Evolutionary conservation across 129 eudicot species (phyloP), one percentile per base, ranked within the genome.

Genomic region (Lactuca saligna): DNA sequence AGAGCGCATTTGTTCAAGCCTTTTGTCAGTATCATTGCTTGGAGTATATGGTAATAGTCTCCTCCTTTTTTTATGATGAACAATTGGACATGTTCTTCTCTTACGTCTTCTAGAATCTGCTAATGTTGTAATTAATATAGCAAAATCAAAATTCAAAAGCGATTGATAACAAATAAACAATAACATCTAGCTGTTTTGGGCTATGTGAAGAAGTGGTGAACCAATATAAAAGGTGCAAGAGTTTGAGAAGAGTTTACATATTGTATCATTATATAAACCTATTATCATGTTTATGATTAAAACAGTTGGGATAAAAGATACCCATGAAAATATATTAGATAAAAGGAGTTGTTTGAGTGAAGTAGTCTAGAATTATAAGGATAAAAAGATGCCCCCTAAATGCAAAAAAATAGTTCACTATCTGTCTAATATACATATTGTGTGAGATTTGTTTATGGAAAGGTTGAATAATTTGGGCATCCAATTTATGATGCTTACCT

Each of bases 1-100:
- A 63, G 98, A 82, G 15, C 83, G 80, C 96, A 93, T 81, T 66
- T 93, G 98, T 58, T 71, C 72, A 41, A 86, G 62, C 78, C 95
- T 79, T 63, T 82, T 78, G n/a, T 64, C 51, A 4, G 67, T 64
- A 33, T 77, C 77, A 63, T 70, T 61, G 1, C 67, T 77, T 64
- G 81, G 77, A 70, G 56, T 57, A 56, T 53, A 77, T 63, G 81
- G 77, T 25, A 77, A 63, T 49, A 77, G 53, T 56, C 61, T 70
- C 38, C 81, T 77, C 66, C 81, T 70, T 15, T 2, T 77, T 46
- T 77, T 77, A 20, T 77, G 76, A 70, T 70, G 72, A 71, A 70
- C 81, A 44, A 77, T 54, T 42, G 49, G 12, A 42, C 49, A 42
- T 1, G 49, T 42, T 56, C 81, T 72, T 77, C 61, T 70, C 41